phyloP scores from a whole-genome alignment of 805 yeast genomes.

The Lachancea cidri region DNA sequence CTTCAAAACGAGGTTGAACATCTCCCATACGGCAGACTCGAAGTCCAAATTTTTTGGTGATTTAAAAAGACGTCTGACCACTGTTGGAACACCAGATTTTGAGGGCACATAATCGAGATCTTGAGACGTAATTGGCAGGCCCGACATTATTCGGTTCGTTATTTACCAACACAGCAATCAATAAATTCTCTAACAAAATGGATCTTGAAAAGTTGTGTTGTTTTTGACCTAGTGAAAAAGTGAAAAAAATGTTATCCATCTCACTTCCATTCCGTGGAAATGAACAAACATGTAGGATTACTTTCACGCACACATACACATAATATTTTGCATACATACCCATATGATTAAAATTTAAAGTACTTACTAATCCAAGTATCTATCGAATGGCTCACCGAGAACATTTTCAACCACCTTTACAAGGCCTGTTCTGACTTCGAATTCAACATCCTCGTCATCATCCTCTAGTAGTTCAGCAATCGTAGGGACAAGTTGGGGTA shows the following conservation, averaged over 20 bases:
- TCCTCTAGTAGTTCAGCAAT: slow-evolving; percentile 95
- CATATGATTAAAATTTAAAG: no score
- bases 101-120: slow-evolving; percentile 3
- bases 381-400: slow-evolving; percentile 90
- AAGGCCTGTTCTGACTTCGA: slow-evolving; percentile 84
- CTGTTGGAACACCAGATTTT: slow-evolving; percentile 28
- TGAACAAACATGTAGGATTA: no score
- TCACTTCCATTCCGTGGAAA: no score
- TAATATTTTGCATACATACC: neutral
- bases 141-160: slow-evolving; percentile 5
- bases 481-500: slow-evolving; percentile 92
- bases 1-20: slow-evolving; percentile 61
- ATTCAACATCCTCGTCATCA: slow-evolving; percentile 89
- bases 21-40: slow-evolving; percentile 92
- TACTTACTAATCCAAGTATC: slow-evolving; percentile 47
- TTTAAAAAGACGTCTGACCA: slow-evolving; percentile 46
- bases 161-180: no score
- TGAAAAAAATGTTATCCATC: neutral
- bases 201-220: neutral
- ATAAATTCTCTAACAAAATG: no score
- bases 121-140: slow-evolving; percentile 9
- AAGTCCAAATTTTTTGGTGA: slow-evolving; percentile 77
- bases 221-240: neutral
- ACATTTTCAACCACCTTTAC: slow-evolving; percentile 89
- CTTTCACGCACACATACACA: no score